Evolutionary conservation across 2,329 filamentous ascomycete genomes (phyloP).

Genomic region (Aciculosporium take): DNA sequence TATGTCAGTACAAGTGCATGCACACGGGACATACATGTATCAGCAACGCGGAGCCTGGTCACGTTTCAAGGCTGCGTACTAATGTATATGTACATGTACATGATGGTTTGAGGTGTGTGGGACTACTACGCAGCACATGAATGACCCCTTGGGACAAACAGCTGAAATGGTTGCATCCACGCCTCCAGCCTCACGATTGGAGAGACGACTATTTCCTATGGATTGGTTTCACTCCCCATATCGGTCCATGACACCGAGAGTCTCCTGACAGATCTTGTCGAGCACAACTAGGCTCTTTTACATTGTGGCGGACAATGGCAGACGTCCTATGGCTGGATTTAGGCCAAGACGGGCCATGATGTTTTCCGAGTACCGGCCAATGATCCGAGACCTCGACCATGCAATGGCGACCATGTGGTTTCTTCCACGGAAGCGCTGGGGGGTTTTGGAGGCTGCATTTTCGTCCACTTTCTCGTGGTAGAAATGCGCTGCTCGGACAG

Average conservation of each 20-base stretch:
- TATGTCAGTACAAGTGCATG: neutral
- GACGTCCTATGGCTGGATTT: no score
- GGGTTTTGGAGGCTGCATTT: neutral
- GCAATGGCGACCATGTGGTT: neutral
- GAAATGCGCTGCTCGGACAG: neutral
- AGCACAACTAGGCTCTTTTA: neutral
- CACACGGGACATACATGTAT: no score
- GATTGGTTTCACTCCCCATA: neutral
- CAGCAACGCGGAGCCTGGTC: neutral
- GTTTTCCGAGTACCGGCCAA: no score
- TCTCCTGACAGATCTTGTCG: neutral
- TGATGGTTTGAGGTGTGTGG: conserved; percentile 3
- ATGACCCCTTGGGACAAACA: conserved; percentile 3
- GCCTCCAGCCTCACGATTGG: neutral
- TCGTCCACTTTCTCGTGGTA: neutral
- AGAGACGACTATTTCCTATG: neutral
- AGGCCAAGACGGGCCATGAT: no score
- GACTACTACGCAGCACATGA: conserved; percentile 5
- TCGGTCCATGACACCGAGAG: neutral
- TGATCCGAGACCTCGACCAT: neutral
- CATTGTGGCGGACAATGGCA: neutral
- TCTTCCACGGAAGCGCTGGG: neutral
- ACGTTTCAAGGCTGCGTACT: neutral
- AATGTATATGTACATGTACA: no score
- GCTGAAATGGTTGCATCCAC: conserved; percentile 1